Conservation (phyloP, 179 eudicot genomes). For the Monotropa hypopitys region DNA sequence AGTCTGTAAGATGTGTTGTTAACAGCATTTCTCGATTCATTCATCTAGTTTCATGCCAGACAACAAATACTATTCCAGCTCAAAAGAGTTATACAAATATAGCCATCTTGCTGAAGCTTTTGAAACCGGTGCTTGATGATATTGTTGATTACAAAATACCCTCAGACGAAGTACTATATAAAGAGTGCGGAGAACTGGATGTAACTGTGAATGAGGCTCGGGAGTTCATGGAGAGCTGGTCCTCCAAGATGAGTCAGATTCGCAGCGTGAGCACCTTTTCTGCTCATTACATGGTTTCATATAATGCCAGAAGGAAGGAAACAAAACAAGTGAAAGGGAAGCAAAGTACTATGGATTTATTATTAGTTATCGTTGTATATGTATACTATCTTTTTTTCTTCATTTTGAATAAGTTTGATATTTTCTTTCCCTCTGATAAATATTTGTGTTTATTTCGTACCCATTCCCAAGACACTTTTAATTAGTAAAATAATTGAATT, state of each 20-base stretch:
- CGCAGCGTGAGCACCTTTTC: conserved; percentile 43
- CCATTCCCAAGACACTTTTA: neutral
- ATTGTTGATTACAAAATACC: conserved; percentile 32
- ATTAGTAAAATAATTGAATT: neutral
- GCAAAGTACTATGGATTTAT: neutral
- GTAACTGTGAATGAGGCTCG: conserved; percentile 60
- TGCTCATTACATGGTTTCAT: neutral
- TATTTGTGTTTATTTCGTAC: neutral
- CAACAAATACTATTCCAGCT: conserved; percentile 44
- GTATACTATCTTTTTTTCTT: too few species aligned
- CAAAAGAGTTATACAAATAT: conserved; percentile 36
- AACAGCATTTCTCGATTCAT: conserved; percentile 84
- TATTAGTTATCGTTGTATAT: too few species aligned
- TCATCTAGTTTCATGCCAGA: conserved; percentile 63
- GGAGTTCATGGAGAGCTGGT: conserved; percentile 77
- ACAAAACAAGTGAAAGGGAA: neutral
- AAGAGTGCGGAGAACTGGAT: conserved; percentile 67
- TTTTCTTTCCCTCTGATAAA: neutral
- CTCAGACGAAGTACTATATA: conserved; percentile 40
- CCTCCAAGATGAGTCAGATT: conserved; percentile 57
- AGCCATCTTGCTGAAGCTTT: conserved; percentile 48
- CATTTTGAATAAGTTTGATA: too few species aligned
- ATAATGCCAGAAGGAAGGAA: neutral
- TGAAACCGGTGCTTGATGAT: conserved; percentile 64
- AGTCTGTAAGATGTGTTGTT: conserved; percentile 44